Base-by-base conservation (phyloP, 768 basidiomycete genomes). In the Tubosaeta sp. region DNA sequence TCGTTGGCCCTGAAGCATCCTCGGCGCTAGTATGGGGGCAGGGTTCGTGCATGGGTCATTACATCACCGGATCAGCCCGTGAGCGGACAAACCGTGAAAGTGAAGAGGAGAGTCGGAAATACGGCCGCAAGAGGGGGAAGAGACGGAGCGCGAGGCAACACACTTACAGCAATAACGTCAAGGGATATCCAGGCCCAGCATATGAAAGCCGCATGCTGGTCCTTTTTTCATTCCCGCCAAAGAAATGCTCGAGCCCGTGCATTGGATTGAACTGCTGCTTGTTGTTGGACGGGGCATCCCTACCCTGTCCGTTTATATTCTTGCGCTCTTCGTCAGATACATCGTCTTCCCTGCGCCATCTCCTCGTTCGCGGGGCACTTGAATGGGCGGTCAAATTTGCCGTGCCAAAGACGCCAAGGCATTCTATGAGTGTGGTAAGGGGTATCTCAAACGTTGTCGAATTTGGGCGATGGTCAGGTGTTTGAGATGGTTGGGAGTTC, bases 401-500 rank as follows among this genome's bases (percentile, higher is more conserved):
- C 11, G 92, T 89, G 27, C 95, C 95, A 61, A 95, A 97, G 50
- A 97, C 86, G 61, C 95, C 95, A 31, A 99, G 75, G 61, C 91
- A 94, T 57, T 97, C 93, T 54, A 97, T 80, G 46, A 97, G 72
- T 4, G 85, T 86, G 65, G 83, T 80, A 35, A 99, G 80, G 3
- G 88, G 87, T 51, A 99, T 79, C 67, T 95, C 91, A 61, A 97
- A 88, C 0, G 82, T 77, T 3, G 72, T 71, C 31, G 66, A 57
- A 22, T 52, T 57, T 55, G 47, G 34, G 32, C 50, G 61, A 13
- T 37, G 48, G 16, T 44, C 63, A 42, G 52, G 45, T 13, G 54
- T 59, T 31, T 43, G 52, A 29, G 43, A 56, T 43, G 51, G 34
- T 41, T 63, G 67, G 27, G 67, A 69, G 12, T 52, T 44, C 46